phyloP scores from a whole-genome alignment of 495 filamentous ascomycete genomes.

The Elasticomyces elasticus region DNA sequence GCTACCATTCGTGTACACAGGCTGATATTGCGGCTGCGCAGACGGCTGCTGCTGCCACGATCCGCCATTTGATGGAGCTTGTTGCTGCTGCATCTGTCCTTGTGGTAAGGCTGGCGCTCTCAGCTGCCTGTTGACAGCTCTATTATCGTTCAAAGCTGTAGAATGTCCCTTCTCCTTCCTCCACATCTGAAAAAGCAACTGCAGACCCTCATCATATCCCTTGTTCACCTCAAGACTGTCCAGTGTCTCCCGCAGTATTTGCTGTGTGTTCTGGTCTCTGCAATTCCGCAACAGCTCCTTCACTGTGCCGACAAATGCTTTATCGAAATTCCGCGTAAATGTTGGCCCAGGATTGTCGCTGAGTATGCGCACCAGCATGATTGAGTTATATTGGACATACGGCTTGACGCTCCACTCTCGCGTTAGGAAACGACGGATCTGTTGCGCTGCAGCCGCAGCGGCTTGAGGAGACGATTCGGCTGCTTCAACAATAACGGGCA shows the following conservation, averaged over 20 bases:
- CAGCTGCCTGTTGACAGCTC: not conserved
- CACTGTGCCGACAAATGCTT: slow-evolving; percentile 63
- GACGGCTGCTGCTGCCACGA: not conserved
- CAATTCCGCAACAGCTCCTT: slow-evolving; percentile 67
- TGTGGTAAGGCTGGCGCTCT: not conserved
- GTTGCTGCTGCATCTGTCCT: slow-evolving; percentile 24
- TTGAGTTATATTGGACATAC: slow-evolving; percentile 82
- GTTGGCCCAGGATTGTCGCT: slow-evolving; percentile 81
- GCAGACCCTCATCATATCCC: slow-evolving; percentile 60
- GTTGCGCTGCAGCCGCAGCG: slow-evolving; percentile 61
- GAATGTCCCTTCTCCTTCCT: slow-evolving; percentile 58
- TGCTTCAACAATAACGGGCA: slow-evolving; percentile 89
- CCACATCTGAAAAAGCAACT: slow-evolving; percentile 69
- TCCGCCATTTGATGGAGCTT: slow-evolving; percentile 18
- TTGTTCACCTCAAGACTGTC: slow-evolving; percentile 61
- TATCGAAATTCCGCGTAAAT: slow-evolving; percentile 79
- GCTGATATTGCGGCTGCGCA: slow-evolving; percentile 30
- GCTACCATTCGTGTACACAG: not conserved
- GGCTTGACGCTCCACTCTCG: slow-evolving; percentile 52
- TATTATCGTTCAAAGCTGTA: slow-evolving; percentile 8
- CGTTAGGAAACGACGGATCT: slow-evolving; percentile 72
- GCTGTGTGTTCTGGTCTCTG: slow-evolving; percentile 64
- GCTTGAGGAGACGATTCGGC: slow-evolving; percentile 86
- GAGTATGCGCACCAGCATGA: slow-evolving; percentile 92
- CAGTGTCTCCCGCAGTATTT: slow-evolving; percentile 78